A percentile compares a stretch with the other conserved stretches of the same genome.
Evolutionary conservation across 441 rosid genomes (phyloP).

Genomic region (Cnidoscolus chayamansa): DNA sequence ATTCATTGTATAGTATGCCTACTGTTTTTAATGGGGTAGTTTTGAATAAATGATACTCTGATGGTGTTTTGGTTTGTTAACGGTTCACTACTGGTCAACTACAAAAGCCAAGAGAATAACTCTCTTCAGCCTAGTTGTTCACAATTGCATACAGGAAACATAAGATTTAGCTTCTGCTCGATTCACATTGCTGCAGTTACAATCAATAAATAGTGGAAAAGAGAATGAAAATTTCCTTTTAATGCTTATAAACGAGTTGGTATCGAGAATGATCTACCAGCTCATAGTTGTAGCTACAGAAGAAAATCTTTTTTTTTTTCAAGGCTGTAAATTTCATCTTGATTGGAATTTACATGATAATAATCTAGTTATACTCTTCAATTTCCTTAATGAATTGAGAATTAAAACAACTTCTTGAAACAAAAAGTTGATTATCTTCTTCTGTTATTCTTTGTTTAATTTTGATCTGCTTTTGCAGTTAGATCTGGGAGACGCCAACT

Average conservation of each 20-base stretch:
- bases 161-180: too few relatives aligned
- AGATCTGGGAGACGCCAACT: constrained; percentile 55
- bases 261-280: background rate
- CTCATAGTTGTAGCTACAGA: background rate
- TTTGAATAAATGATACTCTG: background rate
- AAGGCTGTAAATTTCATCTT: background rate
- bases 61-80: background rate
- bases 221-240: background rate
- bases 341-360: background rate
- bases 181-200: background rate
- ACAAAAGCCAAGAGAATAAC: background rate
- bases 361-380: background rate
- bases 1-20: background rate
- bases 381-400: background rate
- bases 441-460: background rate
- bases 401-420: background rate
- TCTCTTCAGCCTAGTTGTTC: too few relatives aligned
- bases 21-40: background rate
- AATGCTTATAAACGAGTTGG: background rate
- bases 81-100: background rate
- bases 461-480: constrained; percentile 32
- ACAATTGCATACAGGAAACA: too few relatives aligned
- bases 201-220: background rate
- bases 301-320: background rate
- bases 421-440: background rate